A percentile compares a stretch with the other conserved stretches of the same genome.
Evolutionary conservation across 2,329 filamentous ascomycete species (phyloP).

Genomic region (Monosporascus sp.): DNA sequence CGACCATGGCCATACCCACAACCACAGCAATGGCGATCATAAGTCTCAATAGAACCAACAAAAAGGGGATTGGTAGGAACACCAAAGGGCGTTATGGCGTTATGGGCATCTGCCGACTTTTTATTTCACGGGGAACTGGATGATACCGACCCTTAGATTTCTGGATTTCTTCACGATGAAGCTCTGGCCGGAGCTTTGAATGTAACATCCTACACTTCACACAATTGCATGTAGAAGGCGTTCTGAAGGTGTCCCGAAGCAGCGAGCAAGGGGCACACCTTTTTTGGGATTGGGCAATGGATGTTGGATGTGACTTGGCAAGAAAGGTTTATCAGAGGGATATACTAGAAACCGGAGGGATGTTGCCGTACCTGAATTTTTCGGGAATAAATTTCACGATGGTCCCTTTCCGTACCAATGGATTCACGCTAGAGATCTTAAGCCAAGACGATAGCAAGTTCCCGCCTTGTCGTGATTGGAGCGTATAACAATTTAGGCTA

Average conservation of each 20-base stretch:
- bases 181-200: not conserved
- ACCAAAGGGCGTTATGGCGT: constrained; percentile 8
- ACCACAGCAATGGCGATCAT: constrained; percentile 31
- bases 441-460: not conserved
- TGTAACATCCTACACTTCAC: not conserved
- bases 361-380: too few relatives aligned
- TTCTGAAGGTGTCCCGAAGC: not conserved
- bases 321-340: too few relatives aligned
- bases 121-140: not conserved
- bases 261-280: not conserved
- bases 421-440: not conserved
- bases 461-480: not conserved
- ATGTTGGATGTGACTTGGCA: not conserved
- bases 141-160: not conserved
- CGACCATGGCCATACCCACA: constrained; percentile 40
- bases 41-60: constrained; percentile 18
- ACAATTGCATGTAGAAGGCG: not conserved
- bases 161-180: not conserved
- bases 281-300: not conserved
- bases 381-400: too few relatives aligned
- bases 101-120: not conserved
- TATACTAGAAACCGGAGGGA: too few relatives aligned
- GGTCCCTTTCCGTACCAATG: too few relatives aligned
- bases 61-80: not conserved
- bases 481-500: not conserved